Conservation (phyloP, 1,139 yeast species). For the Protomyces inouyei region DNA sequence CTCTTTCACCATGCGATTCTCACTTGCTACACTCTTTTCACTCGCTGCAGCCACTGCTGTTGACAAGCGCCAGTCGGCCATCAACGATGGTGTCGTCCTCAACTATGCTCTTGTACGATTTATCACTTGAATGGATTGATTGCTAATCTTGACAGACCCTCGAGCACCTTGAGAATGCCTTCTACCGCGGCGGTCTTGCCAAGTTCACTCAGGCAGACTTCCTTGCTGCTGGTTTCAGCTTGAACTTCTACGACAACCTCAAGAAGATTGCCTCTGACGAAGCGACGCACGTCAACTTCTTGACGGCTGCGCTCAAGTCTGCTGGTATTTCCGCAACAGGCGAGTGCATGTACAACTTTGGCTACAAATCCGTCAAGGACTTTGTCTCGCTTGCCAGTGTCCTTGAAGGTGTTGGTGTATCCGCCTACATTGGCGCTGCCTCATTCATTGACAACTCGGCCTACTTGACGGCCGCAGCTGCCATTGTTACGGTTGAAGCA, state of each 20-base stretch:
- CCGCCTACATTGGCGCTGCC: conserved; percentile 33
- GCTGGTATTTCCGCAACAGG: conserved; percentile 28
- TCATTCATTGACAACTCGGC: conserved; percentile 10
- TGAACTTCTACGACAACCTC: conserved; percentile 30
- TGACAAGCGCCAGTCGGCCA: conserved; percentile 22
- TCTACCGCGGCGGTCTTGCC: conserved; percentile 31
- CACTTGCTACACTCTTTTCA: conserved; percentile 5
- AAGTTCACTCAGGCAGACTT: conserved; percentile 29
- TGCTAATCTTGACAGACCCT: conserved; percentile 20
- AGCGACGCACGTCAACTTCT: conserved; percentile 25
- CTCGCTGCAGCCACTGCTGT: conserved; percentile 16
- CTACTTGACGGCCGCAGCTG: conserved; percentile 31
- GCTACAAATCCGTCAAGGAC: conserved; percentile 26
- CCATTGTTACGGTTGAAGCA: conserved; percentile 32
- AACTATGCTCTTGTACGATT: conserved; percentile 30
- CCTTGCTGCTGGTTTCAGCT: conserved; percentile 30
- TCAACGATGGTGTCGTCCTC: conserved; percentile 32
- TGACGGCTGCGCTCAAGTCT: conserved; percentile 15
- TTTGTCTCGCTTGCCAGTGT: conserved; percentile 31
- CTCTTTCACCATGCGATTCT: not conserved
- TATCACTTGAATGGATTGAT: not conserved
- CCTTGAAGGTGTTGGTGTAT: conserved; percentile 32
- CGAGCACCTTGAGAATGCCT: conserved; percentile 33
- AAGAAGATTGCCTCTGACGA: conserved; percentile 30
- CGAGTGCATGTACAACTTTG: conserved; percentile 32